Evolutionary conservation across 1,284 basidiomycete species (phyloP).

Genomic region (Heliocybe sulcata): DNA sequence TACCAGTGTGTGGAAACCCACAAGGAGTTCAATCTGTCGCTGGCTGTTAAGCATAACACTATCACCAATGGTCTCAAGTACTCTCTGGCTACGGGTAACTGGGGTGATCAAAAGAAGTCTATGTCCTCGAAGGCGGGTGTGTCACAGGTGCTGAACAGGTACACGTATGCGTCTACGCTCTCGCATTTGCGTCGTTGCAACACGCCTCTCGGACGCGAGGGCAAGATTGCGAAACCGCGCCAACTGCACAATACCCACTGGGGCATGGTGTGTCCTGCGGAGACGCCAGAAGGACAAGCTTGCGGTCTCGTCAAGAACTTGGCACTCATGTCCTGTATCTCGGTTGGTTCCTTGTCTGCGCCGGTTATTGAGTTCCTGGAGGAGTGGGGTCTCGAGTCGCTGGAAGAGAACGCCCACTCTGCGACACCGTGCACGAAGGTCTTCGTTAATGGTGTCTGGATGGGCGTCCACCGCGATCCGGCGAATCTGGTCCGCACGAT

Average conservation of each 20-base stretch:
- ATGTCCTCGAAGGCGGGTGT: constrained; percentile 98
- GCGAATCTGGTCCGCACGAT: constrained; percentile 90
- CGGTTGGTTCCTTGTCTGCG: constrained; percentile 93
- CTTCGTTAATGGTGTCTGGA: constrained; percentile 99
- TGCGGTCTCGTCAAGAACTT: constrained; percentile 99
- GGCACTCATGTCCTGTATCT: constrained; percentile 96
- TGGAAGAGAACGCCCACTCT: constrained; percentile 87
- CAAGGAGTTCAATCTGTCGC: constrained; percentile 89
- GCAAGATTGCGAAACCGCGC: constrained; percentile 98
- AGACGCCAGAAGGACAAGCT: constrained; percentile 98
- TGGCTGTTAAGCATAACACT: constrained; percentile 93
- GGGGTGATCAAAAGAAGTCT: constrained; percentile 98
- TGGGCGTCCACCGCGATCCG: constrained; percentile 97
- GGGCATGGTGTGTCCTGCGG: constrained; percentile 99
- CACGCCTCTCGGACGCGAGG: constrained; percentile 96
- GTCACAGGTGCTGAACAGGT: constrained; percentile 97
- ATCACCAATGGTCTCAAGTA: constrained; percentile 99
- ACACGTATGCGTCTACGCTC: constrained; percentile 97
- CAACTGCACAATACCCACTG: constrained; percentile 99
- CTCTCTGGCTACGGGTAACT: constrained; percentile 97
- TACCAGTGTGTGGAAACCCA: constrained; percentile 90
- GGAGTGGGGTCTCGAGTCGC: constrained; percentile 93
- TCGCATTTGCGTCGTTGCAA: constrained; percentile 98
- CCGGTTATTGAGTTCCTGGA: constrained; percentile 98
- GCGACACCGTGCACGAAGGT: constrained; percentile 88